These are phyloP conservation scores for Apiospora phragmitis DNA, from an alignment of 2,329 filamentous ascomycete species.

Conservation along the genomic window DNA sequence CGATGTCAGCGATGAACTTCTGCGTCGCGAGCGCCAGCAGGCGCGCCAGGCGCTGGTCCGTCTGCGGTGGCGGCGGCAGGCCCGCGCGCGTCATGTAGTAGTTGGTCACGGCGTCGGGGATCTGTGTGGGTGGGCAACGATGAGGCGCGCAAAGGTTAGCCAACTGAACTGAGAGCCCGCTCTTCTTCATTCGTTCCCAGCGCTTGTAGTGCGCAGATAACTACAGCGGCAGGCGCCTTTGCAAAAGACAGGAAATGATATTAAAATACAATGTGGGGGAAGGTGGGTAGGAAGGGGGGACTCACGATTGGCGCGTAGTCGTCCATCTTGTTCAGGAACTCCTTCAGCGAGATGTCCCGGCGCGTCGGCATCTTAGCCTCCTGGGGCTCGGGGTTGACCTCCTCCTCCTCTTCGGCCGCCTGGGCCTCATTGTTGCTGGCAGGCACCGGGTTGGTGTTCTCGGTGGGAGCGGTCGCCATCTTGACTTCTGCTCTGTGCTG, in stretches of 20 bases:
- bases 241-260: neutral
- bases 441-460: slow-evolving; percentile 29
- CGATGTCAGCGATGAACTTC: slow-evolving; percentile 97
- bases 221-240: neutral
- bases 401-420: slow-evolving; percentile 22
- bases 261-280: neutral
- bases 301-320: slow-evolving; percentile 95
- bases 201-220: neutral
- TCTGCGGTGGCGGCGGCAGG: slow-evolving; percentile 87
- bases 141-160: slow-evolving; percentile 5
- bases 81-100: slow-evolving; percentile 98
- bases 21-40: slow-evolving; percentile 96
- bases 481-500: slow-evolving; percentile 1
- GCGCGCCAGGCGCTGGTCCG: slow-evolving; percentile 85
- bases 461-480: slow-evolving; percentile 29
- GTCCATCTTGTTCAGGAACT: slow-evolving; percentile 95
- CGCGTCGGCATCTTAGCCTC: slow-evolving; percentile 72
- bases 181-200: neutral
- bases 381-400: slow-evolving; percentile 17
- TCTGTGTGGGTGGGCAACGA: slow-evolving; percentile 50
- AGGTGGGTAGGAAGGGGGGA: slow-evolving; percentile 19
- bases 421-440: slow-evolving; percentile 22
- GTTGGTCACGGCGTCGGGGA: slow-evolving; percentile 94
- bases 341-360: slow-evolving; percentile 89
- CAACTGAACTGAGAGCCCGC: too few species aligned